These are phyloP conservation scores for Phytophthora capsici DNA, from an alignment of 352 stramenopile species.

Conservation along the genomic window DNA sequence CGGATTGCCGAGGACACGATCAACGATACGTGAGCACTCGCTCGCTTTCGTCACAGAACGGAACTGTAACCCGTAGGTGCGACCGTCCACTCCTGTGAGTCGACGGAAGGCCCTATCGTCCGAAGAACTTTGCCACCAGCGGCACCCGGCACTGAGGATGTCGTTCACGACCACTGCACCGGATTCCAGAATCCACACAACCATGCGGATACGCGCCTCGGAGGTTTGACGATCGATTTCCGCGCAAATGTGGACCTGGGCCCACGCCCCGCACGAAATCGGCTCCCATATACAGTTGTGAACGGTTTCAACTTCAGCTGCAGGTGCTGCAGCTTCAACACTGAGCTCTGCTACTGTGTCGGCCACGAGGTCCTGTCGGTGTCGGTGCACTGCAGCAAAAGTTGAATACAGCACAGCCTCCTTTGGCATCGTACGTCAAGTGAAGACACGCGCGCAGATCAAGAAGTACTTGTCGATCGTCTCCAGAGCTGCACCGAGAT, in stretches of 20 bases:
- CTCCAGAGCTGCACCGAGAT: no score
- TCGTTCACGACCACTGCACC: slow-evolving; percentile 65
- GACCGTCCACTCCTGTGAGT: slow-evolving; percentile 44
- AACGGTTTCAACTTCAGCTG: slow-evolving; percentile 5
- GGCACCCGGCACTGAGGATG: slow-evolving; percentile 42
- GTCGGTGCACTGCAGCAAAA: slow-evolving; percentile 25
- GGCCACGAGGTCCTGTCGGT: slow-evolving; percentile 4
- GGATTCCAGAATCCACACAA: slow-evolving; percentile 66
- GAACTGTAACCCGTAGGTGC: slow-evolving; percentile 57
- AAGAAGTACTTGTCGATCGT: slow-evolving; percentile 22
- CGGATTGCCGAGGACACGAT: slow-evolving; percentile 51
- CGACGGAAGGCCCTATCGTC: slow-evolving; percentile 49
- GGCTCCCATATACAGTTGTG: slow-evolving; percentile 36
- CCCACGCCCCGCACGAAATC: slow-evolving; percentile 50
- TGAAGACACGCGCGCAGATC: slow-evolving; percentile 8
- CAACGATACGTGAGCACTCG: slow-evolving; percentile 60
- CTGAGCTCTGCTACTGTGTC: not conserved
- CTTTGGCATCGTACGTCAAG: slow-evolving; percentile 20
- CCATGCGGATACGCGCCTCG: slow-evolving; percentile 51
- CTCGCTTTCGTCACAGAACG: slow-evolving; percentile 43
- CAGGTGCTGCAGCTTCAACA: not conserved
- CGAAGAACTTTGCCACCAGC: slow-evolving; percentile 38
- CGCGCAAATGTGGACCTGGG: slow-evolving; percentile 62
- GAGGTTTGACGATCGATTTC: slow-evolving; percentile 44
- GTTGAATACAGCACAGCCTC: slow-evolving; percentile 40